Percentiles rank a stretch among this genome's conserved stretches.
Evolutionary conservation across 2,329 filamentous ascomycete genomes (phyloP).

Genomic region (Hypoxylon sp.): DNA sequence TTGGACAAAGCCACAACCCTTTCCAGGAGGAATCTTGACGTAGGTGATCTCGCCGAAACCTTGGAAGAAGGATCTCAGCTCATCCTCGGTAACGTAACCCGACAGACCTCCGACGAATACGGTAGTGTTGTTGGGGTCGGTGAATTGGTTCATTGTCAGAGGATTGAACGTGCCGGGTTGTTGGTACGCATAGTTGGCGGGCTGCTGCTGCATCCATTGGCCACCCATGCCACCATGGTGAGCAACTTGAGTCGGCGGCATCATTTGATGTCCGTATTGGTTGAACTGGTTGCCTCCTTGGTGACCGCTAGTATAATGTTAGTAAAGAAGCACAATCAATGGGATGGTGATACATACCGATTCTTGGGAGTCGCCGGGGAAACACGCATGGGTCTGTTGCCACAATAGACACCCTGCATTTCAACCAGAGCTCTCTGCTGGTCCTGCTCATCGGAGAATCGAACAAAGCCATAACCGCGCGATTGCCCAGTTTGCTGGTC

Average conservation of each 20-base stretch:
- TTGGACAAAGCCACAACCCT: conserved; percentile 98
- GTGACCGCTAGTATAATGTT: conserved; percentile 54
- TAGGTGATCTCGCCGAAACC: conserved; percentile 99
- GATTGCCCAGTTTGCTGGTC: conserved; percentile 98
- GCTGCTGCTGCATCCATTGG: conserved; percentile 61
- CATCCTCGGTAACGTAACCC: conserved; percentile 98
- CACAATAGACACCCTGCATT: conserved; percentile 99
- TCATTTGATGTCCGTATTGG: conserved; percentile 59
- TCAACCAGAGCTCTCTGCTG: conserved; percentile 96
- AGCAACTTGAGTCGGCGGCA: conserved; percentile 59
- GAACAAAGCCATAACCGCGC: conserved; percentile 96
- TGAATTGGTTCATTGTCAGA: conserved; percentile 95
- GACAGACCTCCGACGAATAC: conserved; percentile 98
- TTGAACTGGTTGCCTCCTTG: conserved; percentile 58
- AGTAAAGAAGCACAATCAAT: conserved; percentile 3
- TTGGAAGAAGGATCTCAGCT: conserved; percentile 99
- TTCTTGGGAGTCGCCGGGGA: conserved; percentile 99
- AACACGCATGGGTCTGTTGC: conserved; percentile 98
- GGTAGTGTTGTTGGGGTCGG: conserved; percentile 99
- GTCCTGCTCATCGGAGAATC: conserved; percentile 94
- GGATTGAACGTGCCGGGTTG: conserved; percentile 65
- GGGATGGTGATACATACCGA: conserved; percentile 61
- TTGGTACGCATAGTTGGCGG: conserved; percentile 54
- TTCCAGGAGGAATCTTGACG: conserved; percentile 99
- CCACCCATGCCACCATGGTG: conserved; percentile 60